Conservation (phyloP, 495 filamentous ascomycete genomes). For the Penicillium tannophilum region DNA sequence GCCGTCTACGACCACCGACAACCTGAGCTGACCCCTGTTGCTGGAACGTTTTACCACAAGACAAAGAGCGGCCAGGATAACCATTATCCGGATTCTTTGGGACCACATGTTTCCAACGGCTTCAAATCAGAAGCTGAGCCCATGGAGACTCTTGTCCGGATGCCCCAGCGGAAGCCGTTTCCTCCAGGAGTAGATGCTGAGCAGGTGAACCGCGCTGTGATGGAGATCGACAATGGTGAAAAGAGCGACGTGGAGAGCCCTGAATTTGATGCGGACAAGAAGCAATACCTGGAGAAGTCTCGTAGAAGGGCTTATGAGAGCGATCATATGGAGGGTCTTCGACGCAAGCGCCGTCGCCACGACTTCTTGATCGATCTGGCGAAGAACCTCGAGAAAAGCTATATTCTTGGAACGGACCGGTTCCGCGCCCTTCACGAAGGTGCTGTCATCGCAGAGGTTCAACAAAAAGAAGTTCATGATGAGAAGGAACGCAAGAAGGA, state of each 20-base stretch:
- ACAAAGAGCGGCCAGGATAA: constrained; percentile 34
- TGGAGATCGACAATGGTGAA: constrained; percentile 66
- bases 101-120: constrained; percentile 22
- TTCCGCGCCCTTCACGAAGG: constrained; percentile 61
- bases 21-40: constrained; percentile 32
- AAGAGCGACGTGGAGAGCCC: constrained; percentile 66
- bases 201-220: constrained; percentile 62
- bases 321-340: constrained; percentile 56
- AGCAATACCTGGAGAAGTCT: constrained; percentile 53
- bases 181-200: constrained; percentile 57
- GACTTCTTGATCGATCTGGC: constrained; percentile 50
- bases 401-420: constrained; percentile 52
- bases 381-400: constrained; percentile 55
- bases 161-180: constrained; percentile 23
- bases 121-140: constrained; percentile 12
- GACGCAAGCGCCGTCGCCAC: constrained; percentile 64
- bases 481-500: constrained; percentile 99
- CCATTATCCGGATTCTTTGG: constrained; percentile 15
- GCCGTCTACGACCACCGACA: constrained; percentile 13
- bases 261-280: constrained; percentile 60
- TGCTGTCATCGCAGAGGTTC: constrained; percentile 79
- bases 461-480: constrained; percentile 83
- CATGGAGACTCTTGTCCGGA: constrained; percentile 3
- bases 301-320: constrained; percentile 65
- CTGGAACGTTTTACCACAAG: constrained; percentile 29